Conservation (phyloP, 192 early-diverging fungal genomes). For the Entomortierella beljakovae region DNA sequence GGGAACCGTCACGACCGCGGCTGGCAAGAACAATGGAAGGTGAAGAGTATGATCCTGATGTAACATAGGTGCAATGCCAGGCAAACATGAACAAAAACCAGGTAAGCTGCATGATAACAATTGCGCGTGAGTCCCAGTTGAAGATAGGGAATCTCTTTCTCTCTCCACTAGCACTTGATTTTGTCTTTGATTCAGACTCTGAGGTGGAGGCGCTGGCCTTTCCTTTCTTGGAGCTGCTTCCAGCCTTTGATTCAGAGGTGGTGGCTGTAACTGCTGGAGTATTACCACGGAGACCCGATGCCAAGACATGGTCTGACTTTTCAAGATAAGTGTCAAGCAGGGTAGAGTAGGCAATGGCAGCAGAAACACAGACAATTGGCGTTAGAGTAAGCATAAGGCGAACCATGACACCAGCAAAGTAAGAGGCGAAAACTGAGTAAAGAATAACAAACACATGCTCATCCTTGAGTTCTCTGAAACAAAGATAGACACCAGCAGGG, state of each 20-base stretch:
- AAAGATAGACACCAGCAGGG: slow-evolving; percentile 98
- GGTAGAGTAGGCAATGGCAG: slow-evolving; percentile 90
- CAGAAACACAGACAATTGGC: slow-evolving; percentile 95
- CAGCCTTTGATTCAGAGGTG: slow-evolving; percentile 15
- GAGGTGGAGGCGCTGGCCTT: slow-evolving; percentile 5
- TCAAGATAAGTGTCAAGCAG: slow-evolving; percentile 89
- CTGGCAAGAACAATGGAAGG: slow-evolving; percentile 98
- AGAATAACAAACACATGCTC: slow-evolving; percentile 99
- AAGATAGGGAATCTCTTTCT: slow-evolving; percentile 57
- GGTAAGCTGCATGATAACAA: slow-evolving; percentile 74
- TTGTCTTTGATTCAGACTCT: slow-evolving; percentile 47
- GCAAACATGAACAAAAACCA: slow-evolving; percentile 88
- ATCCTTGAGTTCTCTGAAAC: slow-evolving; percentile 94
- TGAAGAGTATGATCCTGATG: slow-evolving; percentile 97
- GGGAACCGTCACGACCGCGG: slow-evolving; percentile 86
- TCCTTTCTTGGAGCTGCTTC: slow-evolving; percentile 10
- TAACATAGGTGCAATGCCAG: slow-evolving; percentile 99
- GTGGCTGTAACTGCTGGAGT: background rate
- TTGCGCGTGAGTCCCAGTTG: slow-evolving; percentile 60
- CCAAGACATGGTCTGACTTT: slow-evolving; percentile 42
- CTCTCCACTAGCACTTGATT: slow-evolving; percentile 11
- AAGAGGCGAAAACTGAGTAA: slow-evolving; percentile 97
- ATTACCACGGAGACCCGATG: slow-evolving; percentile 1
- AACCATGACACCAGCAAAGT: slow-evolving; percentile 99
- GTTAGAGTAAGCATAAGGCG: slow-evolving; percentile 98